Percentiles rank a stretch among this genome's conserved stretches.
phyloP scores from a whole-genome alignment of 2,329 filamentous ascomycete genomes.

The Ceratocystis smalleyi region DNA sequence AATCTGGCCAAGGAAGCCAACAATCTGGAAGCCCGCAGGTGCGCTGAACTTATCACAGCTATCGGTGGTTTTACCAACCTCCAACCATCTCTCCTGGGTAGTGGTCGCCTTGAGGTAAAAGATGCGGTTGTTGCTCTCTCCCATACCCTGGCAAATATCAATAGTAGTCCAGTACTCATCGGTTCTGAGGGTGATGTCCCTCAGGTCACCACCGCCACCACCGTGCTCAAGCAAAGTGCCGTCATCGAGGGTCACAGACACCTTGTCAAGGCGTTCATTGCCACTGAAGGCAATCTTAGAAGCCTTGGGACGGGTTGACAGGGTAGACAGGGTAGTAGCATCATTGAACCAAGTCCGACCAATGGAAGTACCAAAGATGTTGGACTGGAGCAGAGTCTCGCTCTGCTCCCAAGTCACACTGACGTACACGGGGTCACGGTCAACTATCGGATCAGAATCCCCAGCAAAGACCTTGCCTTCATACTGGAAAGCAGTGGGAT shows the following conservation, averaged over 20 bases:
- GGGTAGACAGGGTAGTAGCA: constrained; percentile 26
- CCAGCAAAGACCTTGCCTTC: constrained; percentile 41
- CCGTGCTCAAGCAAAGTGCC: constrained; percentile 38
- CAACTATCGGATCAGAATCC: constrained; percentile 33
- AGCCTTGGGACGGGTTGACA: constrained; percentile 23
- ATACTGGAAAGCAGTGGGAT: constrained; percentile 38
- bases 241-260: constrained; percentile 33
- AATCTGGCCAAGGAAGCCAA: constrained; percentile 37
- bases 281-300: constrained; percentile 33
- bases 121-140: constrained; percentile 32
- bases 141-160: constrained; percentile 35
- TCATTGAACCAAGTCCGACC: constrained; percentile 41
- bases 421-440: constrained; percentile 48
- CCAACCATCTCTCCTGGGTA: constrained; percentile 31
- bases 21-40: constrained; percentile 34
- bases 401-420: constrained; percentile 33
- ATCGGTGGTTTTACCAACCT: constrained; percentile 30
- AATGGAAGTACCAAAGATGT: constrained; percentile 33
- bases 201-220: constrained; percentile 34
- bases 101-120: constrained; percentile 42
- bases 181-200: constrained; percentile 29
- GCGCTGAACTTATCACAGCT: constrained; percentile 33
- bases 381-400: constrained; percentile 28
- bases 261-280: constrained; percentile 33
- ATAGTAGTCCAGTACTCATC: constrained; percentile 36